phyloP scores from a whole-genome alignment of 257 asterid species.

The Nicotiana otophora region DNA sequence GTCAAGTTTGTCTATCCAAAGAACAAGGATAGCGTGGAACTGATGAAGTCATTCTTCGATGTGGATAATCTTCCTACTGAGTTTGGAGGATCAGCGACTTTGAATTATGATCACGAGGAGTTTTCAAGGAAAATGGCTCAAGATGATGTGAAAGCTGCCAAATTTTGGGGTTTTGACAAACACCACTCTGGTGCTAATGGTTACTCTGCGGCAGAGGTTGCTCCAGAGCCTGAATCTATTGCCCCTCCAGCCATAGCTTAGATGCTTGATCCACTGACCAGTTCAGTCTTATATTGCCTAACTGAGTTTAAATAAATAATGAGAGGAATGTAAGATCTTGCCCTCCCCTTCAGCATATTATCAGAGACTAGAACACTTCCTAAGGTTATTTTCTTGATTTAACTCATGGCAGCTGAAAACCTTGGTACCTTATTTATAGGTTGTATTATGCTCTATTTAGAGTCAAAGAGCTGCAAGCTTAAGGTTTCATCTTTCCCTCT shows the following conservation, averaged over 20 bases:
- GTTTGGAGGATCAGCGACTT: constrained; percentile 84
- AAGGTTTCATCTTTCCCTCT: neutral
- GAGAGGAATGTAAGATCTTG: constrained; percentile 8
- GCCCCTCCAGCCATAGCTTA: constrained; percentile 27
- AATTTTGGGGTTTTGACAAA: constrained; percentile 70
- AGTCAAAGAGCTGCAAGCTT: neutral
- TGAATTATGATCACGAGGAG: constrained; percentile 83
- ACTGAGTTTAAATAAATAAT: neutral
- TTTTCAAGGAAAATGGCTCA: constrained; percentile 76
- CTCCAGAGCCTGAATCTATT: constrained; percentile 49
- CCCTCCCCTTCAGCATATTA: too few species aligned
- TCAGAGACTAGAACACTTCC: neutral
- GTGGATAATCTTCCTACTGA: constrained; percentile 85
- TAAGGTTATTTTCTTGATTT: neutral
- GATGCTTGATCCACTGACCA: neutral
- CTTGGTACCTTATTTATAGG: neutral
- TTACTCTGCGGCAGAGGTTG: constrained; percentile 57
- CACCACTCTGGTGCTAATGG: constrained; percentile 22
- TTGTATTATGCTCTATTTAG: neutral
- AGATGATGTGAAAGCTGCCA: constrained; percentile 69
- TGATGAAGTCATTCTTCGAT: constrained; percentile 71
- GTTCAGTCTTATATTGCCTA: neutral
- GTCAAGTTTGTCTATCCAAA: constrained; percentile 92
- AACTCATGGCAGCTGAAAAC: neutral
- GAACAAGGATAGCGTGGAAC: constrained; percentile 84